Evolutionary conservation across 2,329 filamentous ascomycete genomes (phyloP).

Genomic region (Aureobasidium sp.): DNA sequence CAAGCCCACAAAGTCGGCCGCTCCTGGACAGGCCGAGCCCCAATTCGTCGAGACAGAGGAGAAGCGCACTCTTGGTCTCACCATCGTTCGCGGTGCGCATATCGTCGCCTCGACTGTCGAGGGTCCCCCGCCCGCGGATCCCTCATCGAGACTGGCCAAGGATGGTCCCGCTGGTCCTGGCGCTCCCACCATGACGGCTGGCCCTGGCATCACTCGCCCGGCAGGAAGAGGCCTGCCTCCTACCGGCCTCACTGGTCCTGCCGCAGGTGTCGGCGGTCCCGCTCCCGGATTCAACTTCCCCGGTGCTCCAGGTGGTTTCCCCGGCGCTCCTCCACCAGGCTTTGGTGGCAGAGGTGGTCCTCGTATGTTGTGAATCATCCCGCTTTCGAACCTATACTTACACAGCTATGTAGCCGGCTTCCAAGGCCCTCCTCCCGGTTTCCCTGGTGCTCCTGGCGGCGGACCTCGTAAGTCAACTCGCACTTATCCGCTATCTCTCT

Average conservation of each 20-base stretch:
- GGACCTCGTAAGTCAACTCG: conserved; percentile 18
- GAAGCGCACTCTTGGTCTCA: conserved; percentile 92
- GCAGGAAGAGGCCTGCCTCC: conserved; percentile 73
- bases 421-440: conserved; percentile 24
- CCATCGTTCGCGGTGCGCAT: conserved; percentile 88
- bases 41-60: conserved; percentile 79
- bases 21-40: conserved; percentile 56
- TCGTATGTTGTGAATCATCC: conserved; percentile 15
- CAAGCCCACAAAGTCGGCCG: conserved; percentile 67
- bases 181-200: conserved; percentile 66
- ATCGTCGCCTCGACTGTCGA: conserved; percentile 94
- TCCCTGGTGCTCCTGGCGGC: conserved; percentile 41
- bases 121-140: conserved; percentile 89
- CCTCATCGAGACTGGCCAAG: conserved; percentile 72
- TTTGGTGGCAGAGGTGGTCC: conserved; percentile 33
- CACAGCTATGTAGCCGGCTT: conserved; percentile 16
- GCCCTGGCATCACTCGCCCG: conserved; percentile 83
- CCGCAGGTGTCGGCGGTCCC: conserved; percentile 76
- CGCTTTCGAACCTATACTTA: conserved; percentile 4
- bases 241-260: conserved; percentile 79
- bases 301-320: conserved; percentile 45
- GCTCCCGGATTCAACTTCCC: conserved; percentile 52
- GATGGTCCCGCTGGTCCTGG: conserved; percentile 53
- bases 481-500: not conserved
- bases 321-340: conserved; percentile 34